Evolutionary conservation across 768 basidiomycete genomes (phyloP).

Genomic region (Boletales sp.): DNA sequence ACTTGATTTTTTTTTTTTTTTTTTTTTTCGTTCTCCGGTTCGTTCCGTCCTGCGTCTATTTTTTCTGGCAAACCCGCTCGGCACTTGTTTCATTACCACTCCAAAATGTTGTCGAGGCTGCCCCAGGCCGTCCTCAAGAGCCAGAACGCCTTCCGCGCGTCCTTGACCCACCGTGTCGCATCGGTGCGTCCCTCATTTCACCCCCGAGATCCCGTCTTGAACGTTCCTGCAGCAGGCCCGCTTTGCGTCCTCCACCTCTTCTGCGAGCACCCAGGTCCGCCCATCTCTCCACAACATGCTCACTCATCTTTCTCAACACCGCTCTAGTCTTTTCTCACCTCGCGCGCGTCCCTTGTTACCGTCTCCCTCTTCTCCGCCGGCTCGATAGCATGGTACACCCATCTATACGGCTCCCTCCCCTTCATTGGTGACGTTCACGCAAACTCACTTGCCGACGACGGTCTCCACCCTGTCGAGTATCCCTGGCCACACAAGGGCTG

Average conservation of each 20-base stretch:
- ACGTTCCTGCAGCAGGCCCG: conserved; percentile 48
- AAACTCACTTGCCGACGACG: conserved; percentile 88
- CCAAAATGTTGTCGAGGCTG: conserved; percentile 83
- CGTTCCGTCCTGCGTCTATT: conserved; percentile 37
- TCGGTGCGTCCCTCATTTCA: conserved; percentile 41
- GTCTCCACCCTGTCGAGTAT: conserved; percentile 81
- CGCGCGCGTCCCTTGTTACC: conserved; percentile 71
- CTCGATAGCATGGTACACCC: conserved; percentile 94
- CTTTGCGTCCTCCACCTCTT: conserved; percentile 63
- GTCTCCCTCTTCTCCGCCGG: conserved; percentile 77
- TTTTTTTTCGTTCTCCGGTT: conserved; percentile 40
- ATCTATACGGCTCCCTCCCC: conserved; percentile 86
- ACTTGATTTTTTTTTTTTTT: too few species aligned
- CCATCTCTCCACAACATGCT: not conserved
- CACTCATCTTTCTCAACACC: not conserved
- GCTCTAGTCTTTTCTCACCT: conserved; percentile 58
- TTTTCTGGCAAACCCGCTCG: too few species aligned
- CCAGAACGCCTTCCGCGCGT: conserved; percentile 44
- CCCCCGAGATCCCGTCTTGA: conserved; percentile 10
- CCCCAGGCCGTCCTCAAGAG: conserved; percentile 68
- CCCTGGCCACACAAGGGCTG: conserved; percentile 91
- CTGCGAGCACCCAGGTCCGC: conserved; percentile 64
- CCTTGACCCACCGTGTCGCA: conserved; percentile 45
- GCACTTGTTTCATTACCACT: conserved; percentile 38
- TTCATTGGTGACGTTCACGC: conserved; percentile 92